A percentile compares a stretch with the other conserved stretches of the same genome.
Evolutionary conservation across 345 rosid species (phyloP).

Genomic region (Hibiscus trionum): DNA sequence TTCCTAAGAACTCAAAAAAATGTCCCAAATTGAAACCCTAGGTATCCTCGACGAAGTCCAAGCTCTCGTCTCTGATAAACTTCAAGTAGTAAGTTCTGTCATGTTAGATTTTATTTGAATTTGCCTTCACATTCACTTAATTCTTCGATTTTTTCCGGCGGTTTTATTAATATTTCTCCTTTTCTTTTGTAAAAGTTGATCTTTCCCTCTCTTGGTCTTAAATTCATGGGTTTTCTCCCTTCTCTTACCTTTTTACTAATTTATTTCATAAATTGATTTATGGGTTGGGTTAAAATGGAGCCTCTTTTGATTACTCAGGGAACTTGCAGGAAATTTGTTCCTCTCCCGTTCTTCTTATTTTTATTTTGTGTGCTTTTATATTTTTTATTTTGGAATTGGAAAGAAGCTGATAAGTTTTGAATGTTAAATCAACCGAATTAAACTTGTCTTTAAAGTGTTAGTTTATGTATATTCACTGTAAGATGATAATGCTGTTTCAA

Average conservation of each 20-base stretch:
- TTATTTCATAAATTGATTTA: neutral
- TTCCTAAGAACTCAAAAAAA: neutral
- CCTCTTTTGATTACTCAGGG: neutral
- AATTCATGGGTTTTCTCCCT: neutral
- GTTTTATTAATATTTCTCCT: neutral
- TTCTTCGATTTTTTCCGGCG: neutral
- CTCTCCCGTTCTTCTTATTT: neutral
- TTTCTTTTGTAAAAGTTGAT: neutral
- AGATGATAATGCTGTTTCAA: neutral
- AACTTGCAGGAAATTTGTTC: neutral
- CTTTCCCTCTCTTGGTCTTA: neutral
- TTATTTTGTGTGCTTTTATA: neutral
- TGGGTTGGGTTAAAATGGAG: neutral
- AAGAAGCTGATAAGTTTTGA: neutral
- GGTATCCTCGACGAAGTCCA: conserved; percentile 58
- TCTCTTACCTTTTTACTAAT: neutral
- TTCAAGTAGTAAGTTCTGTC: conserved; percentile 58
- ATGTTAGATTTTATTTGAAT: neutral
- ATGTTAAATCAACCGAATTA: neutral
- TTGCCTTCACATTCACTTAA: neutral
- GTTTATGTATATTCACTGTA: neutral
- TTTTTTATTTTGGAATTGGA: neutral
- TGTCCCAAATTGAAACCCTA: conserved; percentile 60
- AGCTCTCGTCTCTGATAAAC: conserved; percentile 70
- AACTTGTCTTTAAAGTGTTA: neutral